phyloP scores from a whole-genome alignment of 2,329 filamentous ascomycete genomes.

The Neospermospora avenae region DNA sequence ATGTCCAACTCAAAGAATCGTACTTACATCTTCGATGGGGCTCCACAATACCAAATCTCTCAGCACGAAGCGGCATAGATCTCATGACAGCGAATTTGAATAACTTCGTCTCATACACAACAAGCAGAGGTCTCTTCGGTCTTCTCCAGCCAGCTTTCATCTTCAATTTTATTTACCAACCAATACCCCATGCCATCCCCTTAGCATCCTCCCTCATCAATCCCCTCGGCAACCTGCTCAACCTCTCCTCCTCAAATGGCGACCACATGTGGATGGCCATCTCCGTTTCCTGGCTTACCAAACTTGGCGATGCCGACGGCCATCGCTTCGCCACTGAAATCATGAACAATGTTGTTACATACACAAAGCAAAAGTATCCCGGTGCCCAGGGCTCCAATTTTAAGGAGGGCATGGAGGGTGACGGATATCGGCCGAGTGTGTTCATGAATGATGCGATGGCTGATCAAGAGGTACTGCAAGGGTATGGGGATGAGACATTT shows the following conservation, averaged over 20 bases:
- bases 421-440: slow-evolving; percentile 30
- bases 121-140: slow-evolving; percentile 23
- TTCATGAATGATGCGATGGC: slow-evolving; percentile 39
- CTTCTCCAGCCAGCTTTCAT: slow-evolving; percentile 25
- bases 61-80: slow-evolving; percentile 25
- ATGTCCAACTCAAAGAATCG: background rate
- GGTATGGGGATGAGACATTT: slow-evolving; percentile 32
- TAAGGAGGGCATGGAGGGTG: slow-evolving; percentile 11
- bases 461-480: slow-evolving; percentile 28
- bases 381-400: slow-evolving; percentile 26
- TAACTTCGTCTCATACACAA: slow-evolving; percentile 31
- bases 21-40: slow-evolving; percentile 8
- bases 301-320: slow-evolving; percentile 21
- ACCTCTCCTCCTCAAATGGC: slow-evolving; percentile 26
- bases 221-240: slow-evolving; percentile 30
- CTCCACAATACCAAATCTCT: slow-evolving; percentile 23
- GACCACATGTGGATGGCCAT: slow-evolving; percentile 36
- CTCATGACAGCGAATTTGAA: slow-evolving; percentile 37
- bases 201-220: slow-evolving; percentile 19
- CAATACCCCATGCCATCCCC: slow-evolving; percentile 31
- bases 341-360: slow-evolving; percentile 15
- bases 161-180: slow-evolving; percentile 36
- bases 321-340: slow-evolving; percentile 18
- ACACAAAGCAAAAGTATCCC: slow-evolving; percentile 15
- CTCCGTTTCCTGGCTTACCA: slow-evolving; percentile 30